Conservation (phyloP, 1,284 basidiomycete species). For the Exobasidium cylindrosporum region DNA sequence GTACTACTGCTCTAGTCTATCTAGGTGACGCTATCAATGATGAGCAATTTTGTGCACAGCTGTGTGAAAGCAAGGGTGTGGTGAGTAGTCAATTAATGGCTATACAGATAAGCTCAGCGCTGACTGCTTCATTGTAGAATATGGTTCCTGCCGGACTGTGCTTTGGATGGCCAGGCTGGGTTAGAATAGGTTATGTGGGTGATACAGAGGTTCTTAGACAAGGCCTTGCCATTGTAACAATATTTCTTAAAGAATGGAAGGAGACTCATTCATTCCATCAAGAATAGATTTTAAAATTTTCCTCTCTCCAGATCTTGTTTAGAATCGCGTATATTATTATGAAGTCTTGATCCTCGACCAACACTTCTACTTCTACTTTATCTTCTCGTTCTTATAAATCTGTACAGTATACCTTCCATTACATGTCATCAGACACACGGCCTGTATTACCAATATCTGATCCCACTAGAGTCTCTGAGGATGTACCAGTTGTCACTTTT, state of each 20-base stretch:
- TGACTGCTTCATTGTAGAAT: not conserved
- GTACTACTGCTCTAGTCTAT: conserved; percentile 16
- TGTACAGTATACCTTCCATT: no score
- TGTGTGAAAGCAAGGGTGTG: conserved; percentile 8
- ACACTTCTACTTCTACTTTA: no score
- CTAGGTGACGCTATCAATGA: conserved; percentile 9
- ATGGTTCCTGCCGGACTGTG: conserved; percentile 12
- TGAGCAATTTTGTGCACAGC: conserved; percentile 14
- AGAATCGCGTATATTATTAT: no score
- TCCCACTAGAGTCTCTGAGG: no score
- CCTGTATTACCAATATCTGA: no score
- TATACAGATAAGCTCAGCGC: not conserved
- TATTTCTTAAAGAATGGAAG: not conserved
- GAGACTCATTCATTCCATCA: no score
- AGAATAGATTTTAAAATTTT: no score
- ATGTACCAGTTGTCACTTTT: conserved; percentile 16
- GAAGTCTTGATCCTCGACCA: no score
- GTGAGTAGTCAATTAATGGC: conserved; percentile 3
- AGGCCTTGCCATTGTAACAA: not conserved
- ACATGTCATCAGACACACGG: no score
- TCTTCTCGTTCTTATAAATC: no score
- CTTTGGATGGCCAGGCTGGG: conserved; percentile 14
- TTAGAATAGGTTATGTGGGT: conserved; percentile 14
- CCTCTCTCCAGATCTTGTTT: no score
- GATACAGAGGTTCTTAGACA: conserved; percentile 1